phyloP scores from a whole-genome alignment of 1,139 yeast species.

The Ogataea hybrid region DNA sequence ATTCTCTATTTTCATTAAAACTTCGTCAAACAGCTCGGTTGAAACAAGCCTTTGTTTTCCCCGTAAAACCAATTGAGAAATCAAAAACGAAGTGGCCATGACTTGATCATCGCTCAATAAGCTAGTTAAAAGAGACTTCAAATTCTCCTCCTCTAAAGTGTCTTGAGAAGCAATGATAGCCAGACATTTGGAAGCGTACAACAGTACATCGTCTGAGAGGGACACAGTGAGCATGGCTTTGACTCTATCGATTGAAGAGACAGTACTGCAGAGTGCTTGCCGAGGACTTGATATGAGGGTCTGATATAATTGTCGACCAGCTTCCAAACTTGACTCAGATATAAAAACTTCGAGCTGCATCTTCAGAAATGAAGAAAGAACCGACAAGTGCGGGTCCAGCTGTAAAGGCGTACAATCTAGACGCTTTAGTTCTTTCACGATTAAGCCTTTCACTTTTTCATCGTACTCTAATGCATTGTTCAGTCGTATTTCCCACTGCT shows the following conservation, averaged over 20 bases:
- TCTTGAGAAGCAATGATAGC: conserved; percentile 60
- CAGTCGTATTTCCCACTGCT: conserved; percentile 69
- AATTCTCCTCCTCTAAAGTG: conserved; percentile 20
- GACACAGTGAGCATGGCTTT: conserved; percentile 27
- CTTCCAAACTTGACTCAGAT: conserved; percentile 10
- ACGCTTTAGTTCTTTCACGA: conserved; percentile 32
- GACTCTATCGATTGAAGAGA: conserved; percentile 12
- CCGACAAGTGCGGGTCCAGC: not conserved
- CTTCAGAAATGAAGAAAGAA: conserved; percentile 19
- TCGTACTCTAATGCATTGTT: conserved; percentile 74
- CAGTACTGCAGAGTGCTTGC: conserved; percentile 32
- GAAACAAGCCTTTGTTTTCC: conserved; percentile 31
- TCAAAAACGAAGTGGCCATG: conserved; percentile 3
- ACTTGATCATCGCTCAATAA: conserved; percentile 15
- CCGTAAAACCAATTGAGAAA: conserved; percentile 36
- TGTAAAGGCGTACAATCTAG: conserved; percentile 5
- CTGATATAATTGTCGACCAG: conserved; percentile 32
- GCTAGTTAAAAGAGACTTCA: conserved; percentile 17
- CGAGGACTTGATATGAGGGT: conserved; percentile 40
- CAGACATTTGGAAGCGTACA: conserved; percentile 41
- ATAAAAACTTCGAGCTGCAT: conserved; percentile 18
- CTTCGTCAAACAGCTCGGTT: conserved; percentile 20
- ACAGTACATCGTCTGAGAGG: conserved; percentile 38
- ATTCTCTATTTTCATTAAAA: conserved; percentile 24
- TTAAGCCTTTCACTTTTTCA: conserved; percentile 42